phyloP scores from a whole-genome alignment of 2,329 filamentous ascomycete species.

The Grosmannia penicillata region DNA sequence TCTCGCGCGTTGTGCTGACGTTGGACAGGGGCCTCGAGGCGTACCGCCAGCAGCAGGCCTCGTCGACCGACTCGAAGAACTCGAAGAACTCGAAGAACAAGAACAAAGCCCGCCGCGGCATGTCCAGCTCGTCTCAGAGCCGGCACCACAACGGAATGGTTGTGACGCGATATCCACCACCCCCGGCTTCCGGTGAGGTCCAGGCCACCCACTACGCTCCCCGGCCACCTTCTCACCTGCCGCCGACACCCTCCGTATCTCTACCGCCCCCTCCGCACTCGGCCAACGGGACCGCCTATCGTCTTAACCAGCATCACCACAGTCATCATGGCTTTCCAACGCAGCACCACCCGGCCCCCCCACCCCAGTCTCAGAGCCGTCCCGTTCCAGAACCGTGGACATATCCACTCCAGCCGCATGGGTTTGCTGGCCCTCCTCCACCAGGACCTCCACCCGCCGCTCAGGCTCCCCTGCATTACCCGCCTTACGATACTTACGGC shows the following conservation, averaged over 20 bases:
- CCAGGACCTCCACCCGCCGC: constrained; percentile 4
- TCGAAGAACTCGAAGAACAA: neutral
- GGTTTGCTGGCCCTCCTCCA: constrained; percentile 10
- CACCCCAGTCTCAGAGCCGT: neutral
- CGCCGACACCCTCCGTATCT: constrained; percentile 3
- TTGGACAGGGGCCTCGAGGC: constrained; percentile 13
- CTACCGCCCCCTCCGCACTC: constrained; percentile 10
- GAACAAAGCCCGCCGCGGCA: neutral
- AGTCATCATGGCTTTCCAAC: neutral
- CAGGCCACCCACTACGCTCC: constrained; percentile 14
- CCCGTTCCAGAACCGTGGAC: constrained; percentile 1
- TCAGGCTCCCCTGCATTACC: constrained; percentile 7
- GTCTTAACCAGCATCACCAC: neutral
- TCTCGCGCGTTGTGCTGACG: neutral
- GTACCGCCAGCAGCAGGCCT: constrained; percentile 10
- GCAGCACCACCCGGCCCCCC: neutral
- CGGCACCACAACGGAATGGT: constrained; percentile 17
- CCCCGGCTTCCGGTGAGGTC: constrained; percentile 18
- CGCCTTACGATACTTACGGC: constrained; percentile 8
- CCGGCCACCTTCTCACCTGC: constrained; percentile 13
- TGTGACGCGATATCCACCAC: constrained; percentile 22
- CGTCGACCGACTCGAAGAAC: constrained; percentile 2
- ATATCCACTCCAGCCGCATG: constrained; percentile 3
- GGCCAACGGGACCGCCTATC: neutral
- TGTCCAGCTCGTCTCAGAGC: neutral